phyloP scores from a whole-genome alignment of 345 rosid species.

The Hibiscus syriacus region DNA sequence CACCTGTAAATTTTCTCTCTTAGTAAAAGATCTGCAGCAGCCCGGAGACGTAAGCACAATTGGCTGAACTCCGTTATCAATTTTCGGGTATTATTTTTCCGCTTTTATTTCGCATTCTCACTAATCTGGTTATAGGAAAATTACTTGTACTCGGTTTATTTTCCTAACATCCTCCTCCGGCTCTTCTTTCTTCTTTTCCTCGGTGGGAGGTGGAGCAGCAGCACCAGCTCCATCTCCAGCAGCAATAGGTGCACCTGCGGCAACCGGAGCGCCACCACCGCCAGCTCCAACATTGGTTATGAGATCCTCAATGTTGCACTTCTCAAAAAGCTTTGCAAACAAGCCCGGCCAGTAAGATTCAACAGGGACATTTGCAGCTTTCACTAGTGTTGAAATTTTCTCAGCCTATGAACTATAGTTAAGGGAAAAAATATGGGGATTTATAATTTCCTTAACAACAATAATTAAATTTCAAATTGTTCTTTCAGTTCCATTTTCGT shows the following conservation, averaged over 20 bases:
- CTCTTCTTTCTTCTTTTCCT: constrained; percentile 76
- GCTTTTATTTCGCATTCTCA: no score
- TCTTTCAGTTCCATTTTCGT: no score
- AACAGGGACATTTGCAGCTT: constrained; percentile 44
- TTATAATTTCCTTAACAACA: background rate
- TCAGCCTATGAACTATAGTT: constrained; percentile 41
- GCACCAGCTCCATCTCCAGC: constrained; percentile 28
- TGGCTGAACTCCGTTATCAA: no score
- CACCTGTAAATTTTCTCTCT: no score
- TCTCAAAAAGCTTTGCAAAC: constrained; percentile 77
- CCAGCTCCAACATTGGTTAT: constrained; percentile 66
- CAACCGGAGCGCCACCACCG: constrained; percentile 56
- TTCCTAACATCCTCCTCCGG: constrained; percentile 78
- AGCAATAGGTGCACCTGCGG: constrained; percentile 36
- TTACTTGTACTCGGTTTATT: no score
- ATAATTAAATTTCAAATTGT: background rate
- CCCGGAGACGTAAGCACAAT: no score
- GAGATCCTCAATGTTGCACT: constrained; percentile 57
- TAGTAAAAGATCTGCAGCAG: no score
- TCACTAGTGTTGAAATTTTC: constrained; percentile 52
- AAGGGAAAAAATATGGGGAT: no score
- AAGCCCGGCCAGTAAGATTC: constrained; percentile 86
- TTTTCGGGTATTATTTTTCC: no score
- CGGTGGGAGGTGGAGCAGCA: constrained; percentile 55
- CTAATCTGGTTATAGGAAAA: no score